phyloP scores from a whole-genome alignment of 306 rosid genomes.

The Cucurbita argyrosperma region DNA sequence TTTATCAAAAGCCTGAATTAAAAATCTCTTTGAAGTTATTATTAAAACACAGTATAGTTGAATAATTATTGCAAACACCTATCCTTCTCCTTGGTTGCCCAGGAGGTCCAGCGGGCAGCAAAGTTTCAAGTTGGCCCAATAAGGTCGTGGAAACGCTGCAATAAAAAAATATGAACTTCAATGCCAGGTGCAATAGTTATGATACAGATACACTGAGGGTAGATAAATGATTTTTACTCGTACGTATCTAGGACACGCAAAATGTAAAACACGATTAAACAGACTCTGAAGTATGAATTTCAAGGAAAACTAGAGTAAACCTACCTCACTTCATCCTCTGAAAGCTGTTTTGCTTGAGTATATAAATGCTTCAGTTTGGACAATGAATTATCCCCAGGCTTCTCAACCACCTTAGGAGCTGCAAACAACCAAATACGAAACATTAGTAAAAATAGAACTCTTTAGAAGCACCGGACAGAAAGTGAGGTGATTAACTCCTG shows the following conservation, averaged over 20 bases:
- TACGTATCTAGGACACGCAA: not conserved
- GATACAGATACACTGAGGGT: not conserved
- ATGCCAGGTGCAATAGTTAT: not conserved
- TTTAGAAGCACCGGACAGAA: not conserved
- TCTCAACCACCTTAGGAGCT: constrained; percentile 98
- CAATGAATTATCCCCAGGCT: constrained; percentile 85
- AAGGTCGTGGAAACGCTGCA: constrained; percentile 50
- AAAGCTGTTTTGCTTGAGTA: constrained; percentile 71
- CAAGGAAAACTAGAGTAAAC: constrained; percentile 13
- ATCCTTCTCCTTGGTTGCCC: constrained; percentile 79
- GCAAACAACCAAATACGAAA: constrained; percentile 5
- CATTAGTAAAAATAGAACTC: not conserved
- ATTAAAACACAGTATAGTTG: not conserved
- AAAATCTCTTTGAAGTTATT: not conserved
- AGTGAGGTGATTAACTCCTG: not conserved
- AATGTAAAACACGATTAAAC: not conserved
- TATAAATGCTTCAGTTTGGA: constrained; percentile 45
- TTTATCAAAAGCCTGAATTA: not conserved
- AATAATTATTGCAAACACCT: constrained; percentile 35
- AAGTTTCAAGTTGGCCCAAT: constrained; percentile 55
- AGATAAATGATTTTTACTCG: not conserved
- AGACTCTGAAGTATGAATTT: constrained; percentile 2
- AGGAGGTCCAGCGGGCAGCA: constrained; percentile 59
- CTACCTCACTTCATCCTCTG: constrained; percentile 62
- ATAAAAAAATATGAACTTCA: constrained; percentile 12